Evolutionary conservation across 2,329 filamentous ascomycete species (phyloP), one percentile per base, ranked within the genome.

Genomic region (Malbranchea cinnamomea): DNA sequence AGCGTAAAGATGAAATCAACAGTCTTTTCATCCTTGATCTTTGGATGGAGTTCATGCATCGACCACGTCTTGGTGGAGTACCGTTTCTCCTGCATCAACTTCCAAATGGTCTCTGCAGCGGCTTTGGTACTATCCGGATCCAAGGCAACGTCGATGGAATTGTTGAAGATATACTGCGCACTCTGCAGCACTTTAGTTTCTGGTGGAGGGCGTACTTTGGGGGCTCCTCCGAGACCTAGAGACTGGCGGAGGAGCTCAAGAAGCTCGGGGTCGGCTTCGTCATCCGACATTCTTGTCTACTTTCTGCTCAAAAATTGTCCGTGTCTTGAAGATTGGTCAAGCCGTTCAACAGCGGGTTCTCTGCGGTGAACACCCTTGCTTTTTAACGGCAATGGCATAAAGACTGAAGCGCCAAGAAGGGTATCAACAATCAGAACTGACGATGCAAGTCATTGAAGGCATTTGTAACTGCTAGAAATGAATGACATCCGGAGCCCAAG

Each of bases 1-100:
- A 98, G 92, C 12, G 81, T 83, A 52, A 98, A 95, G 45, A 98
- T 87, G 50, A 98, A 95, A 39, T 81, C 77, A 13, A 92, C 72
- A 0, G 83, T 85, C 29, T 57, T 67, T 46, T 82, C 79, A 48
- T 91, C 76, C 47, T 83, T 83, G 23, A 69, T 46, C 51, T 85
- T 79, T 1, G 89, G 89, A 46, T 98, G 89, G 22, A 98, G 63
- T 49, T 89, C 80, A 53, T 95, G 84, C 45, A 78, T 68, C 9
- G 80, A 72, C 89, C 89, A 98, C 6, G 74, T 78, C 37, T 79
- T 71, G 0, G 81, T 83, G 4, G 81, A 89, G 56, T 91, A 95
- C 21, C 66, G 60, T 48, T 82, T 83, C 51, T 74, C 67, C 52
- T 83, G 71, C 83, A 98, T 95, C 51, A 81, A 68, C 6, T 65